Percentiles rank a stretch among this genome's conserved stretches.
Conservation (phyloP, 2,329 filamentous ascomycete genomes). For the Trichophyton equinum region DNA sequence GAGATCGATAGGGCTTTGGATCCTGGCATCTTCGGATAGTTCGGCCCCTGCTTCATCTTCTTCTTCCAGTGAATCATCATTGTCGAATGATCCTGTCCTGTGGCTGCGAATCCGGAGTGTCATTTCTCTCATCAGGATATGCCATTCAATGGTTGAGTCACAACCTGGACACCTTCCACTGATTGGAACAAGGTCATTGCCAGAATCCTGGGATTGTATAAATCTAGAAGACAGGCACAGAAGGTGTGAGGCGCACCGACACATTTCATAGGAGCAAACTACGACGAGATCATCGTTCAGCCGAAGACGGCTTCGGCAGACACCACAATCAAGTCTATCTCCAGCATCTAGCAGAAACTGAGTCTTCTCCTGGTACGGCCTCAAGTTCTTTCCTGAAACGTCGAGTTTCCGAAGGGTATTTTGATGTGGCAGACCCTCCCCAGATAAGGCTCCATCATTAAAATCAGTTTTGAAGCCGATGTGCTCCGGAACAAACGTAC, state of each 20-base stretch:
- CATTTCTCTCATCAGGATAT: slow-evolving; percentile 68
- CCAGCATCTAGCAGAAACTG: slow-evolving; percentile 30
- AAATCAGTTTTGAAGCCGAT: slow-evolving; percentile 46
- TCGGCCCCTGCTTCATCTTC: not conserved
- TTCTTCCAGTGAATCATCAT: slow-evolving; percentile 22
- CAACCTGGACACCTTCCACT: slow-evolving; percentile 62
- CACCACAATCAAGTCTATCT: slow-evolving; percentile 31
- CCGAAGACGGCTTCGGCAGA: slow-evolving; percentile 37
- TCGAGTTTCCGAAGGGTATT: slow-evolving; percentile 34
- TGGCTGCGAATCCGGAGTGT: slow-evolving; percentile 57
- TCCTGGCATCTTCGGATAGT: not conserved
- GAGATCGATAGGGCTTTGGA: not conserved
- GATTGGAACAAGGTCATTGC: slow-evolving; percentile 48
- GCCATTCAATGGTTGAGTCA: slow-evolving; percentile 51
- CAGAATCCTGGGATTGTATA: slow-evolving; percentile 29
- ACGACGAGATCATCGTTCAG: slow-evolving; percentile 32
- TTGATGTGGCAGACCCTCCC: slow-evolving; percentile 22
- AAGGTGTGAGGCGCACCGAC: slow-evolving; percentile 42
- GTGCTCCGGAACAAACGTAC: slow-evolving; percentile 36
- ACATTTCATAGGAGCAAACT: slow-evolving; percentile 40
- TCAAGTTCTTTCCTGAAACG: slow-evolving; percentile 40
- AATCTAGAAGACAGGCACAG: slow-evolving; percentile 44
- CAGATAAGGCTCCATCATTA: slow-evolving; percentile 14
- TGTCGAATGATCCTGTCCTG: slow-evolving; percentile 32
- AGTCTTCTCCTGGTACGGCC: slow-evolving; percentile 42